Evolutionary conservation across 2,329 filamentous ascomycete genomes (phyloP).

Genomic region (Metarhizium robertsii): DNA sequence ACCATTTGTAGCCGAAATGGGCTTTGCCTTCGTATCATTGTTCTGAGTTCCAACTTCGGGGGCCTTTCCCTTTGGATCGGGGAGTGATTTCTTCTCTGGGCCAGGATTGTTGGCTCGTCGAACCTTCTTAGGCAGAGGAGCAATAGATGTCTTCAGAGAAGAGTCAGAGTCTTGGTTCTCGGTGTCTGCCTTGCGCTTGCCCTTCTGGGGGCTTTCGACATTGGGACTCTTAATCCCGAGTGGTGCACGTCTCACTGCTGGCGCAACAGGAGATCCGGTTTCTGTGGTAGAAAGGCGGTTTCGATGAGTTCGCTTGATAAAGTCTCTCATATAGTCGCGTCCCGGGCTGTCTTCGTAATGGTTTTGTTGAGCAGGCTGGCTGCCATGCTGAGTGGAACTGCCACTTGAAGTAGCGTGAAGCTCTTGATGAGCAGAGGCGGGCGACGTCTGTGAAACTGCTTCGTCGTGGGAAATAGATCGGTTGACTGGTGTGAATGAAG

Average conservation of each 20-base stretch:
- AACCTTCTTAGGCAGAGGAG: constrained; percentile 15
- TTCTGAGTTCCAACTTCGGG: neutral
- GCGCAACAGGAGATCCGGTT: constrained; percentile 21
- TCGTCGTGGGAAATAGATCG: neutral
- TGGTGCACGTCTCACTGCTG: constrained; percentile 17
- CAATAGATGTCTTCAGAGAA: constrained; percentile 12
- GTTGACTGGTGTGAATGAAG: constrained; percentile 17
- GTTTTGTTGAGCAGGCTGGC: neutral
- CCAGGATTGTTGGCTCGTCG: constrained; percentile 11
- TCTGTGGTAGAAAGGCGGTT: constrained; percentile 20
- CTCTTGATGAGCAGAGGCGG: neutral
- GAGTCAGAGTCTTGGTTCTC: constrained; percentile 11
- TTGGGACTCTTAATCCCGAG: constrained; percentile 27
- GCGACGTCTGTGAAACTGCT: constrained; percentile 6
- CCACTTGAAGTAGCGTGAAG: neutral
- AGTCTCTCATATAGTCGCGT: constrained; percentile 24
- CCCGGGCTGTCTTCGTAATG: constrained; percentile 22
- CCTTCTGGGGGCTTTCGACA: constrained; percentile 21
- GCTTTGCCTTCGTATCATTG: neutral
- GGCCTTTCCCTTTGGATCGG: neutral
- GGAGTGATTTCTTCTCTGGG: neutral
- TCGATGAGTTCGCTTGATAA: constrained; percentile 24
- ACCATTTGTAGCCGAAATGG: neutral
- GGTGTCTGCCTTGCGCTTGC: constrained; percentile 22
- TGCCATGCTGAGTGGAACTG: neutral